A percentile compares a stretch with the other conserved stretches of the same genome.
Evolutionary conservation across 2,329 filamentous ascomycete species (phyloP).

Genomic region (Hyphodiscus sp.): DNA sequence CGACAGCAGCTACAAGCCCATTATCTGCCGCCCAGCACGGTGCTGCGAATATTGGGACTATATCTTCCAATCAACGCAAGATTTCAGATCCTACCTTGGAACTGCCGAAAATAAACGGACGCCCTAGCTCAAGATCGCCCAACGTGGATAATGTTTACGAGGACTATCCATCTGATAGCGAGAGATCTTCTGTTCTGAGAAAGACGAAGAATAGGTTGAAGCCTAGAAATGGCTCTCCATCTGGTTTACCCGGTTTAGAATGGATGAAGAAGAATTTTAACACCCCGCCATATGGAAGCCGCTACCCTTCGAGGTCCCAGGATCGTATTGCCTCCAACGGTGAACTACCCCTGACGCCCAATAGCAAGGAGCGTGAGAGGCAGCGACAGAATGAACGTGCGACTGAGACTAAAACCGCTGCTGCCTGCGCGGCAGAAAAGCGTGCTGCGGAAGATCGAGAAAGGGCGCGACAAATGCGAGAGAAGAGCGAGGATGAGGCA

Average conservation of each 20-base stretch:
- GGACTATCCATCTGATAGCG: conserved; percentile 20
- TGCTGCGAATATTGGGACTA: conserved; percentile 2
- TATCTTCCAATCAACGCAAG: conserved; percentile 7
- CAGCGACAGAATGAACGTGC: conserved; percentile 8
- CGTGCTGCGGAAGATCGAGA: conserved; percentile 10
- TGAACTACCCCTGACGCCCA: conserved; percentile 22
- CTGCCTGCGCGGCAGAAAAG: conserved; percentile 20
- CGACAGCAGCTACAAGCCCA: conserved; percentile 25
- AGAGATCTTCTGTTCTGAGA: conserved; percentile 6
- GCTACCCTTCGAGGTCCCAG: conserved; percentile 6
- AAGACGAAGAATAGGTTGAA: conserved; percentile 15
- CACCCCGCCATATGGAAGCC: conserved; percentile 19
- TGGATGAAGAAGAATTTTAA: conserved; percentile 16
- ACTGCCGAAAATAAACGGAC: conserved; percentile 1
- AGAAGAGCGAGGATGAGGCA: conserved; percentile 8
- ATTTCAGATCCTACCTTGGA: conserved; percentile 2
- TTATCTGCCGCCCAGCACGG: conserved; percentile 15
- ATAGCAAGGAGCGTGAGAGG: conserved; percentile 18
- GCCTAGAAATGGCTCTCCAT: conserved; percentile 11
- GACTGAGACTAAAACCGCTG: conserved; percentile 16
- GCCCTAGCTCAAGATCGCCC: neutral
- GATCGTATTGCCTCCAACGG: conserved; percentile 8
- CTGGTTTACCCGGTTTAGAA: conserved; percentile 12
- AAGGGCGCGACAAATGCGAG: conserved; percentile 11
- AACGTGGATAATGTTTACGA: conserved; percentile 23